Evolutionary conservation across 768 basidiomycete species (phyloP).

Genomic region (Suillus variegatus): DNA sequence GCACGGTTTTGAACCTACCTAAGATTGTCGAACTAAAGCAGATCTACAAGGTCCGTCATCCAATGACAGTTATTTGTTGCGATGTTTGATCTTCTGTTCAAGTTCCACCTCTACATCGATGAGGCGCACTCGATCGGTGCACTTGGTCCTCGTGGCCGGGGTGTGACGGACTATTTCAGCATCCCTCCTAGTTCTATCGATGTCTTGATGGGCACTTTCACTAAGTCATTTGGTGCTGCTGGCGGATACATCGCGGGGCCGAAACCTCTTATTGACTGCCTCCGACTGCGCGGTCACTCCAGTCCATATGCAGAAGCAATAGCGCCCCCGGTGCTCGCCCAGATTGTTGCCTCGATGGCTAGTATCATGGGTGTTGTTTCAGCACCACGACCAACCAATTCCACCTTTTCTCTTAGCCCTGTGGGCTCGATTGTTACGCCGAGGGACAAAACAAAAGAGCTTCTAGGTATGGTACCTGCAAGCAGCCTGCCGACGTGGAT

Average conservation of each 20-base stretch:
- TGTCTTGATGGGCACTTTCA: constrained; percentile 98
- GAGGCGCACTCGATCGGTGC: constrained; percentile 99
- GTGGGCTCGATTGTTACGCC: constrained; percentile 30
- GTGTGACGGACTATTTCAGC: constrained; percentile 92
- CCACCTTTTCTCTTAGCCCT: constrained; percentile 33
- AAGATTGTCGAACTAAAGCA: constrained; percentile 82
- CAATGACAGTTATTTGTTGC: background rate
- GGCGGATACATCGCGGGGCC: constrained; percentile 93
- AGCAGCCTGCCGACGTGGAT: constrained; percentile 77
- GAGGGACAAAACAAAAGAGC: constrained; percentile 41
- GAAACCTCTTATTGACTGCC: constrained; percentile 75
- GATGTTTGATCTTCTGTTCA: constrained; percentile 37
- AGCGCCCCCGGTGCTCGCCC: constrained; percentile 87
- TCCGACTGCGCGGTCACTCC: constrained; percentile 81
- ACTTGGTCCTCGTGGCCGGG: constrained; percentile 91
- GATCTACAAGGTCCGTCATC: constrained; percentile 83
- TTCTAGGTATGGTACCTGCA: constrained; percentile 70
- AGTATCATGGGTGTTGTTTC: constrained; percentile 89
- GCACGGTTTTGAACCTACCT: constrained; percentile 86
- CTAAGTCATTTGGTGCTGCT: constrained; percentile 90
- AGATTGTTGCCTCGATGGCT: constrained; percentile 90
- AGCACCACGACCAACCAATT: constrained; percentile 29
- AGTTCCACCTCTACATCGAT: constrained; percentile 97
- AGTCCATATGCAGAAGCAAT: constrained; percentile 89
- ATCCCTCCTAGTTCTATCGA: constrained; percentile 82